Evolutionary conservation across 306 rosid genomes (phyloP), one percentile per base, ranked within the genome.

Genomic region (Acacia acuminata): DNA sequence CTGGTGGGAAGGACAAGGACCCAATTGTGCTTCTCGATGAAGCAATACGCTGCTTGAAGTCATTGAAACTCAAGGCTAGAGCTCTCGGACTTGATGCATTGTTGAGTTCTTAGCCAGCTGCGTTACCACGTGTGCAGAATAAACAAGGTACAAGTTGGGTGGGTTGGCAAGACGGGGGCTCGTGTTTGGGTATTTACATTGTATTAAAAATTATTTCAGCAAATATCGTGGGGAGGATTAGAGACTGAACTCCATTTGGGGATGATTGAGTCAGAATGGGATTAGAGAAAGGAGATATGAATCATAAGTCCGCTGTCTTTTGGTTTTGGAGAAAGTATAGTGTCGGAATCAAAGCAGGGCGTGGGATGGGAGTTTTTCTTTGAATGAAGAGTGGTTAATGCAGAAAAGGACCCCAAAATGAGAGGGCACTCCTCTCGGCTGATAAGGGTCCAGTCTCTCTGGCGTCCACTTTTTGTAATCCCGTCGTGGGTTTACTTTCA

Each of bases 21-120:
- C 88, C 97, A 3, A 71, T 92, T 3, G 88, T 78, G 80, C 96
- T 96, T 73, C 88, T 96, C 0, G 99, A 94, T 27, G 94, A 96
- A 82, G 96, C 98, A 15, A 96, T 96, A 61, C 84, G 68, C 19
- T 91, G 91, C 87, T 87, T 96, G 71, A 96, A 88, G 63, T 86
- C 92, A 0, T 67, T 96, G 79, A 96, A 89, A 88, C 77, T 79
- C 67, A 90, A 86, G 78, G 97, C 94, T 32, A 83, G 73, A 75
- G 87, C 87, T 45, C 86, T 91, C 2, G 94, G 97, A 25, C 87
- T 91, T 7, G 81, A 87, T 43, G 78, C 94, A 73, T 56, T 80
- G 34, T 89, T 82, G 77, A 48, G 22, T 60, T 36, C 72, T 25
- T 30, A 48, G 27, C 45, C 60, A 36, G 55, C 56, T 81, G 36